Evolutionary conservation across 345 rosid genomes (phyloP).

Genomic region (Gossypium ekmanianum): DNA sequence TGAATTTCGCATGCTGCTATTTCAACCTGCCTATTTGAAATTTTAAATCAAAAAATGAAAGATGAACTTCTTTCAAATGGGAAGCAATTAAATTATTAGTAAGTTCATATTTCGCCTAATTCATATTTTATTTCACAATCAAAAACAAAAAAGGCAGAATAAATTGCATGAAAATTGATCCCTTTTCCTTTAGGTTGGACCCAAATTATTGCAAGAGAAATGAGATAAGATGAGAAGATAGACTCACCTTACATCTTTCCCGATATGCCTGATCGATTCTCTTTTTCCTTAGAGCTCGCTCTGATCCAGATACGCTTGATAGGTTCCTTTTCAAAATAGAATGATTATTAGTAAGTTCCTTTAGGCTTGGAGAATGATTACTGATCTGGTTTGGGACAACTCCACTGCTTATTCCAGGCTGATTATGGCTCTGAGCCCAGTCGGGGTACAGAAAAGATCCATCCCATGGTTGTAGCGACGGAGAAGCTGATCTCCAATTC

Average conservation of each 20-base stretch:
- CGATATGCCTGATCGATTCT: conserved; percentile 1
- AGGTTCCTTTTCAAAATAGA: background rate
- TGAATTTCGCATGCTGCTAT: background rate
- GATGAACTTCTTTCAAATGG: background rate
- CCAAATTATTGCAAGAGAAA: conserved; percentile 4
- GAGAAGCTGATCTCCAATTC: background rate
- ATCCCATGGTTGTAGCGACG: background rate
- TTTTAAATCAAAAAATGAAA: background rate
- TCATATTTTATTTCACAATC: background rate
- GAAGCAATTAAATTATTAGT: background rate
- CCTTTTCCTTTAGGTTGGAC: background rate
- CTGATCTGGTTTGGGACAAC: background rate
- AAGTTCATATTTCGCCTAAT: background rate
- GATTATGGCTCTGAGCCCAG: background rate
- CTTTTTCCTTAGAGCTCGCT: background rate
- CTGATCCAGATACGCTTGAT: background rate
- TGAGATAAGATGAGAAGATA: background rate
- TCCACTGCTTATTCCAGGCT: background rate
- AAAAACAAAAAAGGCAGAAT: background rate
- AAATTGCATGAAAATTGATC: background rate
- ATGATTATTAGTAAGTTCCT: no score
- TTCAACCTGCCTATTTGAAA: background rate
- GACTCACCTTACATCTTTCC: background rate
- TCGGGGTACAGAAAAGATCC: background rate
- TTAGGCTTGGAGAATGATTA: background rate